Percentiles rank a stretch among this genome's conserved stretches.
These are phyloP conservation scores for Apiosordaria backusii DNA, from an alignment of 495 filamentous ascomycete genomes.

Conservation along the genomic window DNA sequence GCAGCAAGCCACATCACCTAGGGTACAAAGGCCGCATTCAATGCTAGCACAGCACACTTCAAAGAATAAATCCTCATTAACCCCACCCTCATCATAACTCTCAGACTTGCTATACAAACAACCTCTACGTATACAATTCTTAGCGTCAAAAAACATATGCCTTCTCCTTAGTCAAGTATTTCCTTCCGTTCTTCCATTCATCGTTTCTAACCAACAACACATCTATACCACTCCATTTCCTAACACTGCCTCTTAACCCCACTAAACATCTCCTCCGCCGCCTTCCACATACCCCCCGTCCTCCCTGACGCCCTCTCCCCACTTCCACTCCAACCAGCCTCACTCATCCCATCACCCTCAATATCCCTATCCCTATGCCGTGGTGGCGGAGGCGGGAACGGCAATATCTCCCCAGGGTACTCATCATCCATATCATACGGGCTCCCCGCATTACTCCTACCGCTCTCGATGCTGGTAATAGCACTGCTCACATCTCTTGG, in stretches of 20 bases:
- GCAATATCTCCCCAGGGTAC: neutral
- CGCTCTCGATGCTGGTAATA: neutral
- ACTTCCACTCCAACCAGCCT: conserved; percentile 3
- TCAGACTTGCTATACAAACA: too few relatives aligned
- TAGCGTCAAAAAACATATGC: too few relatives aligned
- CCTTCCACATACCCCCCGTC: conserved; percentile 21
- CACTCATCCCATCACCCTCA: neutral
- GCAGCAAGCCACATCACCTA: too few relatives aligned
- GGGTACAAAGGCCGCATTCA: too few relatives aligned
- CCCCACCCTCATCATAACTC: too few relatives aligned
- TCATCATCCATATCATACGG: neutral
- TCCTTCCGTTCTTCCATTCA: too few relatives aligned
- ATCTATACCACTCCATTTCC: neutral
- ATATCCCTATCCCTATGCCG: neutral
- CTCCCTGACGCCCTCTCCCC: conserved; percentile 7
- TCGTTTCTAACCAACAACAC: neutral
- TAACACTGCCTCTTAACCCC: neutral
- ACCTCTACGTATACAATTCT: too few relatives aligned
- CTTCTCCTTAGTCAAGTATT: too few relatives aligned
- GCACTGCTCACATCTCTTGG: neutral
- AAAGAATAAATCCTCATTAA: too few relatives aligned
- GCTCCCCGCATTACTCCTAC: conserved; percentile 1
- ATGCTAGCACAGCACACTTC: too few relatives aligned
- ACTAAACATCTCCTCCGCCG: conserved; percentile 18
- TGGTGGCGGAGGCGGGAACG: neutral